These are phyloP conservation scores for Polyporus tsugae DNA, from an alignment of 1,284 basidiomycete genomes.

Conservation along the genomic window DNA sequence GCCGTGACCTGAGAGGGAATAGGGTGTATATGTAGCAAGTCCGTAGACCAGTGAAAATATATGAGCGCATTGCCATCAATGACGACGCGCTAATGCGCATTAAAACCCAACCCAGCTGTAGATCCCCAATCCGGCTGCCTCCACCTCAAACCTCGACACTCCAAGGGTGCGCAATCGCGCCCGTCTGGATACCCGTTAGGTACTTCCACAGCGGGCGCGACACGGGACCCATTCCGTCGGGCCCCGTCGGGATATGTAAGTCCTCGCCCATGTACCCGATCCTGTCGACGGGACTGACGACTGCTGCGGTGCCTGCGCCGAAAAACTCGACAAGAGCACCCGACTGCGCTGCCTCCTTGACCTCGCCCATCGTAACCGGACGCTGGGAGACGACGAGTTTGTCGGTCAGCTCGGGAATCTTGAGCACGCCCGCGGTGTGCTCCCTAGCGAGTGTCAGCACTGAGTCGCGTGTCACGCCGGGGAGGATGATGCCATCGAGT, in stretches of 20 bases:
- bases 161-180: slow-evolving; percentile 87
- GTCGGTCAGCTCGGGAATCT: slow-evolving; percentile 68
- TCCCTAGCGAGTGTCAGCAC: slow-evolving; percentile 85
- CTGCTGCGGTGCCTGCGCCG: slow-evolving; percentile 90
- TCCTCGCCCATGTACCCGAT: slow-evolving; percentile 92
- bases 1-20: background rate
- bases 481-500: slow-evolving; percentile 94
- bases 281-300: slow-evolving; percentile 83
- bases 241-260: slow-evolving; percentile 85
- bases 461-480: slow-evolving; percentile 95
- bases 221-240: slow-evolving; percentile 88
- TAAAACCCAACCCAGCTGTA: background rate
- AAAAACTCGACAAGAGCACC: slow-evolving; percentile 92
- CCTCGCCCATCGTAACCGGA: slow-evolving; percentile 88
- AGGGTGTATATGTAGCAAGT: background rate
- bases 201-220: slow-evolving; percentile 86
- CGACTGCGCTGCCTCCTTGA: slow-evolving; percentile 75
- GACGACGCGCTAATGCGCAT: background rate
- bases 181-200: slow-evolving; percentile 92
- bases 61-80: background rate
- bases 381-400: slow-evolving; percentile 85
- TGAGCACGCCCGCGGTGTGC: slow-evolving; percentile 69
- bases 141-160: slow-evolving; percentile 57
- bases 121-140: background rate
- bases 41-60: background rate